These are phyloP conservation scores for Penicillium sp. DNA, from an alignment of 2,329 filamentous ascomycete genomes.

Conservation along the genomic window DNA sequence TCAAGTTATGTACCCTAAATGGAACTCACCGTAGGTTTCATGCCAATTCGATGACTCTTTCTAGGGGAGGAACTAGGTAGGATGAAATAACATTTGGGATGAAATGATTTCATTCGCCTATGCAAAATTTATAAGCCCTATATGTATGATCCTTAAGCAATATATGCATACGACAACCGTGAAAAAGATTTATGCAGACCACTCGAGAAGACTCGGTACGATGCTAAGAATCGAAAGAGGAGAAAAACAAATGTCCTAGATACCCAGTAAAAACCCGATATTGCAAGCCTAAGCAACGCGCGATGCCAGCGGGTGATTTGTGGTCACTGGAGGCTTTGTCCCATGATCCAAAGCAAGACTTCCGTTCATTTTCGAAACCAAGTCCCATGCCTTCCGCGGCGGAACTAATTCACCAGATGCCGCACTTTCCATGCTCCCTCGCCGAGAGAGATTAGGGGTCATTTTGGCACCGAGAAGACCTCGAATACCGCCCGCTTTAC, in stretches of 20 bases:
- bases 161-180: not conserved
- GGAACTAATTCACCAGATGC: constrained; percentile 31
- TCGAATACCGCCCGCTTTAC: constrained; percentile 56
- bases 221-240: not conserved
- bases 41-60: too few species aligned
- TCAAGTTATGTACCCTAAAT: not conserved
- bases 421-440: constrained; percentile 43
- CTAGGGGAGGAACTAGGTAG: too few species aligned
- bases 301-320: constrained; percentile 18
- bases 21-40: not conserved
- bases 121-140: not conserved
- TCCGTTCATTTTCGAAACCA: constrained; percentile 29
- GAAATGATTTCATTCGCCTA: not conserved
- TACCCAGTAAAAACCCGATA: not conserved
- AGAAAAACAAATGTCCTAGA: not conserved
- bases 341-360: constrained; percentile 22
- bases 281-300: constrained; percentile 11
- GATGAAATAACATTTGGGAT: not conserved
- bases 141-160: not conserved
- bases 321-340: constrained; percentile 10
- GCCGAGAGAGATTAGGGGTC: constrained; percentile 39
- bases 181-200: not conserved
- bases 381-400: constrained; percentile 27
- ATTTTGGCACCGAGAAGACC: constrained; percentile 44
- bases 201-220: not conserved